Evolutionary conservation across 139 green algal genomes (phyloP), one percentile per base, ranked within the genome.

Genomic region (Chlorella ohadii): DNA sequence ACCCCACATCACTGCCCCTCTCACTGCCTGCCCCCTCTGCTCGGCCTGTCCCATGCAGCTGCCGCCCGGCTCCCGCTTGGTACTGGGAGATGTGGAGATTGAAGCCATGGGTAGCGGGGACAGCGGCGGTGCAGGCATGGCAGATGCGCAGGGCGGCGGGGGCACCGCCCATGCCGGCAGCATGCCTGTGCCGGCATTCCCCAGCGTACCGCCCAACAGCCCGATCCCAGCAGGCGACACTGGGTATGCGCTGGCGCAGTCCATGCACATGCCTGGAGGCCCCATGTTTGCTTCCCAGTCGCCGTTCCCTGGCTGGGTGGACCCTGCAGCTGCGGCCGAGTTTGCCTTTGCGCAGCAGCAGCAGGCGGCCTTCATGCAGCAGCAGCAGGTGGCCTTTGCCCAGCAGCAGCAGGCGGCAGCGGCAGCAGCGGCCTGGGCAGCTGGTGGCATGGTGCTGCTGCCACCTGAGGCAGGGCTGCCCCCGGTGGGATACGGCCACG

Each of bases 21-120:
- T n/a, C n/a, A n/a, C n/a, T n/a, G n/a, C n/a, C n/a, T n/a, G n/a
- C n/a, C n/a, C n/a, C n/a, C n/a, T n/a, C n/a, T n/a, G n/a, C n/a
- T n/a, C n/a, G n/a, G n/a, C n/a, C n/a, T n/a, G n/a, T 75, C 6
- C 68, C 68, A 16, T 77, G 70, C 70, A 77, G 70, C 70, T 77
- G 12, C 70, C 70, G 0, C 39, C 70, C 0, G 70, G 70, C 70
- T 59, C 39, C 27, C 41, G 70, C 13, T 2, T 77, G 70, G 70
- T 77, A 39, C 25, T 77, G 27, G 70, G 70, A 36, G 70, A 59
- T 28, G 56, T 44, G 11, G 68, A 55, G 36, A 75, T 75, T 11
- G 68, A 75, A 39, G 68, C 68, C 23, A 75, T 59, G 15, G 15
- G 51, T 13, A 59, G 51, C 51, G 51, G 51, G 22, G 51, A 59